These are phyloP conservation scores for Ceratocystis huliohia DNA, from an alignment of 2,329 filamentous ascomycete species.

Conservation along the genomic window DNA sequence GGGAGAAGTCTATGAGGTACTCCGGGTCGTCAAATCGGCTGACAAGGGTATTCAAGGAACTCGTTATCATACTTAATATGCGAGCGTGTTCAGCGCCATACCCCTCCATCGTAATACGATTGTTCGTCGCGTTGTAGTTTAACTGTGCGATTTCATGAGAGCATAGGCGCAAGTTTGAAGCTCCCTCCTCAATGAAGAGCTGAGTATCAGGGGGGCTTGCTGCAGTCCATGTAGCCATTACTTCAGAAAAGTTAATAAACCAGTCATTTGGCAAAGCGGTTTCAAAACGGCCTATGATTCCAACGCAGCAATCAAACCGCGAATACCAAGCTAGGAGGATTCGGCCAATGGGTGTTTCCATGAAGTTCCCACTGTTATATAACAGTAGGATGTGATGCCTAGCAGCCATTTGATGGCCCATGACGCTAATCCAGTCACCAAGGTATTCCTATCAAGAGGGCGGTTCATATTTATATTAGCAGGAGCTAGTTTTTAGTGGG, in stretches of 20 bases:
- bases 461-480: constrained; percentile 18
- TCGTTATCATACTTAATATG: constrained; percentile 40
- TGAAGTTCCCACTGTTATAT: constrained; percentile 63
- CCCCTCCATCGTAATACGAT: constrained; percentile 49
- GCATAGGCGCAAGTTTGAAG: constrained; percentile 55
- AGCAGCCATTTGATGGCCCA: constrained; percentile 85
- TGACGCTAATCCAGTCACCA: constrained; percentile 88
- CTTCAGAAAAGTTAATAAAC: constrained; percentile 52
- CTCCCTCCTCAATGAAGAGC: constrained; percentile 54
- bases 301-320: constrained; percentile 74
- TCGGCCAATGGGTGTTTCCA: constrained; percentile 56
- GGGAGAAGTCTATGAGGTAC: constrained; percentile 48
- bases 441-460: constrained; percentile 61
- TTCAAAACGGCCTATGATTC: constrained; percentile 67
- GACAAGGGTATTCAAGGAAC: constrained; percentile 49
- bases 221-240: constrained; percentile 14
- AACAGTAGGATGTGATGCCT: constrained; percentile 66
- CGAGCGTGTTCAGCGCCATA: constrained; percentile 50
- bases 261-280: constrained; percentile 64
- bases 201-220: constrained; percentile 29
- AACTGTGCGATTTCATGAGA: constrained; percentile 70
- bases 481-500: background rate
- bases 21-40: constrained; percentile 34
- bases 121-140: constrained; percentile 54
- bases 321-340: constrained; percentile 80